A percentile compares a stretch with the other conserved stretches of the same genome.
Conservation (phyloP, 2,329 filamentous ascomycete species). For the Huntiella omanensis region DNA sequence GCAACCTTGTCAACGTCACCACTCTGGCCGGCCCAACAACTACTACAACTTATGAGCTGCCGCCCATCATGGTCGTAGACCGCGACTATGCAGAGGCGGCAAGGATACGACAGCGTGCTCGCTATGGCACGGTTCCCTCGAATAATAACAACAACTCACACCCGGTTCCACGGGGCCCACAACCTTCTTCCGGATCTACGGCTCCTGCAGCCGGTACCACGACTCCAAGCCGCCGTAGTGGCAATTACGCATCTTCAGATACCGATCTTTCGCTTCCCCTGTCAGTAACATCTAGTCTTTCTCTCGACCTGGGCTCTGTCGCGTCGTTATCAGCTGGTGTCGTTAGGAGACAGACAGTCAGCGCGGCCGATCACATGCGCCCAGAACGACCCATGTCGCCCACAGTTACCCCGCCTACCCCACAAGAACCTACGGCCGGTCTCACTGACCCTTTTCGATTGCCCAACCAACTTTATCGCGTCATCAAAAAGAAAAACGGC, state of each 20-base stretch:
- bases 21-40: background rate
- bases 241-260: background rate
- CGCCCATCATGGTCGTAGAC: slow-evolving; percentile 5
- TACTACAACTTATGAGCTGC: background rate
- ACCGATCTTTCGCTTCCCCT: background rate
- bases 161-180: too few relatives aligned
- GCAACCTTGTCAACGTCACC: slow-evolving; percentile 4
- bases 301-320: background rate
- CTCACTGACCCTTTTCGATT: background rate
- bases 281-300: background rate
- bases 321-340: background rate
- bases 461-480: background rate
- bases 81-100: background rate
- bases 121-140: too few relatives aligned
- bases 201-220: too few relatives aligned
- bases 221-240: background rate
- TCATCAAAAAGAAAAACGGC: background rate
- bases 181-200: too few relatives aligned
- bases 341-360: background rate
- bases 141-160: too few relatives aligned
- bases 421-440: background rate
- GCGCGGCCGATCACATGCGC: background rate
- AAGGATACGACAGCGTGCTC: too few relatives aligned
- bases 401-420: slow-evolving; percentile 9
- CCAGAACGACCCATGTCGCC: slow-evolving; percentile 2